These are phyloP conservation scores for Casuarina equisetifolia DNA, from an alignment of 306 rosid genomes.

Conservation along the genomic window DNA sequence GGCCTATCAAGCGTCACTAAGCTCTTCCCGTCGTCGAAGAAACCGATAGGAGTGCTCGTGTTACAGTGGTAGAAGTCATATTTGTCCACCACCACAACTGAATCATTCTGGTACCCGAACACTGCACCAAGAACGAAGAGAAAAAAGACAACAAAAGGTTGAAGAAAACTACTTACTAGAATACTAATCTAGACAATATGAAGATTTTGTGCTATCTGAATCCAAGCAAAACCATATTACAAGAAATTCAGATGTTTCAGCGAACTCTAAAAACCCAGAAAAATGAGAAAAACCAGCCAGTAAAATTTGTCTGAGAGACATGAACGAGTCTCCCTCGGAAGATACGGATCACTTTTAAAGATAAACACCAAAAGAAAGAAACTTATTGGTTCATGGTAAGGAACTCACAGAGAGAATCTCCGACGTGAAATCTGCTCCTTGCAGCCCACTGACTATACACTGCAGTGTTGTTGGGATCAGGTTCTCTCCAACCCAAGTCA, in stretches of 20 bases:
- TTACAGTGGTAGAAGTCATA: slow-evolving; percentile 69
- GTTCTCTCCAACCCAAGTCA: slow-evolving; percentile 63
- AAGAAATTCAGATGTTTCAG: no score
- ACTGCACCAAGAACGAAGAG: slow-evolving; percentile 31
- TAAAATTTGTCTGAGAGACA: no score
- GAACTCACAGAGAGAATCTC: slow-evolving; percentile 72
- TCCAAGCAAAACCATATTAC: neutral
- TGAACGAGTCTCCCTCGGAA: no score
- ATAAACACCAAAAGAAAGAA: neutral
- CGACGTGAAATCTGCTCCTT: slow-evolving; percentile 62
- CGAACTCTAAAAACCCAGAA: neutral
- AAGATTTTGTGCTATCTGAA: neutral
- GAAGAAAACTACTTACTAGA: neutral
- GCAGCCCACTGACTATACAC: slow-evolving; percentile 68
- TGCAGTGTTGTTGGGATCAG: slow-evolving; percentile 34
- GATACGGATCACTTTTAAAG: neutral
- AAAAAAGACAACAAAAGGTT: neutral
- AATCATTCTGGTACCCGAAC: slow-evolving; percentile 76
- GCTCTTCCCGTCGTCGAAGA: slow-evolving; percentile 65
- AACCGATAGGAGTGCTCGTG: slow-evolving; percentile 52
- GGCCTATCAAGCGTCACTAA: slow-evolving; percentile 58
- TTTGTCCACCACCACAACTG: slow-evolving; percentile 70
- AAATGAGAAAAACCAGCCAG: neutral
- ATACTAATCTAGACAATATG: no score
- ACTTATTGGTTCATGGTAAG: neutral